phyloP scores from a whole-genome alignment of 164 flowering plant species.

The Stephania japonica region DNA sequence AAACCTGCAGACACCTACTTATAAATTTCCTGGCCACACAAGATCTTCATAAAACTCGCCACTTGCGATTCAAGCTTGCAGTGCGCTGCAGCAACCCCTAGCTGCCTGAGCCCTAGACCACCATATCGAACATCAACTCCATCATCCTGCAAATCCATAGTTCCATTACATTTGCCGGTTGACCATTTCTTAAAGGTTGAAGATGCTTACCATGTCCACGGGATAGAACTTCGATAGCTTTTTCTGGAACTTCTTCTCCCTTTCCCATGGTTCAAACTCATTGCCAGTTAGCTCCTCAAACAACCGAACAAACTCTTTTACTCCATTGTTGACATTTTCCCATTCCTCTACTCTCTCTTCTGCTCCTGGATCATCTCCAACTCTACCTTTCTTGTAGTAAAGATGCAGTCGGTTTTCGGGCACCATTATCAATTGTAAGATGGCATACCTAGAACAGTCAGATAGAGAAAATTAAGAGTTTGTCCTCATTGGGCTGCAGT shows the following conservation, averaged over 20 bases:
- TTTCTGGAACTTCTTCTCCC: slow-evolving; percentile 67
- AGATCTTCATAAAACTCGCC: slow-evolving; percentile 63
- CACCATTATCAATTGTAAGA: slow-evolving; percentile 59
- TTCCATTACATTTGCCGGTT: background rate
- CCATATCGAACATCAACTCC: slow-evolving; percentile 74
- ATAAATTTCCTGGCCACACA: slow-evolving; percentile 77
- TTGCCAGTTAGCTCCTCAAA: slow-evolving; percentile 75
- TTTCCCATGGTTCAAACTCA: slow-evolving; percentile 82
- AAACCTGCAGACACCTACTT: slow-evolving; percentile 22
- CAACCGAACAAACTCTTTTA: slow-evolving; percentile 51
- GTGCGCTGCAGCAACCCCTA: slow-evolving; percentile 62
- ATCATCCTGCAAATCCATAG: slow-evolving; percentile 40
- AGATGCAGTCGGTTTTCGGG: slow-evolving; percentile 50
- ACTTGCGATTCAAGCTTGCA: slow-evolving; percentile 61
- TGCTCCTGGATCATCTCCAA: slow-evolving; percentile 54
- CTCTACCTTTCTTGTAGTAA: slow-evolving; percentile 60
- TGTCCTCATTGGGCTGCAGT: background rate
- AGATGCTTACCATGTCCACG: slow-evolving; percentile 54
- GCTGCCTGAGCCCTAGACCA: slow-evolving; percentile 66
- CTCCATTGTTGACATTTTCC: slow-evolving; percentile 35
- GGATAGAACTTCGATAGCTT: slow-evolving; percentile 49
- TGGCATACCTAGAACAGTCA: slow-evolving; percentile 41
- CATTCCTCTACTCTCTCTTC: slow-evolving; percentile 67
- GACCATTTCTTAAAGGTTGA: background rate
- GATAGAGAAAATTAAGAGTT: background rate